Conservation (phyloP, 768 basidiomycete genomes). For the Amanita rimosa region DNA sequence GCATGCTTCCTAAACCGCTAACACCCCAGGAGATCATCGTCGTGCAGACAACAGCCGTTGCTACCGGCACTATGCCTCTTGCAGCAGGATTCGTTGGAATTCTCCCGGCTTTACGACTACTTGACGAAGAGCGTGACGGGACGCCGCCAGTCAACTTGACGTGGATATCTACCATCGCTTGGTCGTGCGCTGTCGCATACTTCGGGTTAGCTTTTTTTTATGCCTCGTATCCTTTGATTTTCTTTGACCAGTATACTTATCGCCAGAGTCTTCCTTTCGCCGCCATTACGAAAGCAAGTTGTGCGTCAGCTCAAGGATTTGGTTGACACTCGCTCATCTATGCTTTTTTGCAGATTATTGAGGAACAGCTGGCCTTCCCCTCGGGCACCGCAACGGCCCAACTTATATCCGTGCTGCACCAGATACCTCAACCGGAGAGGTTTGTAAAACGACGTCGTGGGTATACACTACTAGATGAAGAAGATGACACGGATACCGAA, state of each 20-base stretch:
- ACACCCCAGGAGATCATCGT: conserved; percentile 92
- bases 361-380: conserved; percentile 90
- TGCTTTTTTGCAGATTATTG: conserved; percentile 51
- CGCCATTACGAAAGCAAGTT: conserved; percentile 90
- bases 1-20: conserved; percentile 58
- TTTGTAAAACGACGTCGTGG: conserved; percentile 42
- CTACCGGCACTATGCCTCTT: conserved; percentile 84
- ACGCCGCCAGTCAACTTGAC: conserved; percentile 63
- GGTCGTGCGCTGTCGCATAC: conserved; percentile 89
- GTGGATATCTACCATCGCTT: conserved; percentile 64
- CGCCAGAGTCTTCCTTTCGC: conserved; percentile 83
- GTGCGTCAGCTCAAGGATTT: conserved; percentile 30
- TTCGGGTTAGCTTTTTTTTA: conserved; percentile 49
- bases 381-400: conserved; percentile 96
- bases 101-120: conserved; percentile 75
- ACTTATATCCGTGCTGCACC: conserved; percentile 82
- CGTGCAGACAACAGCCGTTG: conserved; percentile 90
- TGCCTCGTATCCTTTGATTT: neutral
- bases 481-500: conserved; percentile 16
- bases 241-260: conserved; percentile 2
- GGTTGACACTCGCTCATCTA: conserved; percentile 15
- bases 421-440: conserved; percentile 55
- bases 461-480: conserved; percentile 34
- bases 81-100: conserved; percentile 88
- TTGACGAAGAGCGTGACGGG: conserved; percentile 69